Base-by-base conservation (phyloP, 1,139 yeast species). In the Debaryomyces singareniensis region DNA sequence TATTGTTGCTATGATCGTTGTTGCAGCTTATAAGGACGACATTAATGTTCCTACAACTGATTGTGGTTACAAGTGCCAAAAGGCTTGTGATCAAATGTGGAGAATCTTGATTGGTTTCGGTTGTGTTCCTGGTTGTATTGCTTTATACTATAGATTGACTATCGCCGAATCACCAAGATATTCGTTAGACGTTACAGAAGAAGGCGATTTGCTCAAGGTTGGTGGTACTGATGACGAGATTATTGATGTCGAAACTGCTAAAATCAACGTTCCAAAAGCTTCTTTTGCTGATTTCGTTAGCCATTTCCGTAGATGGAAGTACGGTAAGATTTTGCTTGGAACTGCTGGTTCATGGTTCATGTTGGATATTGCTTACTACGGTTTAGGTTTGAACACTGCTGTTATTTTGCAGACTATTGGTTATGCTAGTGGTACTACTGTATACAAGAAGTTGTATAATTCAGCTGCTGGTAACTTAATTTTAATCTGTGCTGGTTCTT, bases 341-440 rank as follows among this genome's bases (percentile, higher is more conserved):
- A 89, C 98, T 47, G 95, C 96, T 43, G 93, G 89, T 58, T 80
- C 94, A 29, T 91, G 98, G 98, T 89, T 89, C 69, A 70, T 80
- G 68, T 75, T 89, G 61, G 98, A 91, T 70, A 85, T 91, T 55
- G 96, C 96, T 38, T 87, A 78, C 71, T 91, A 91, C 58, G 95
- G 95, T 61, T 68, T 84, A 51, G 80, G 84, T 58, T 73, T 84
- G 51, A 84, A 84, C 68, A 66, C 87, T 45, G 78, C 93, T 22
- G 67, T 72, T 37, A 84, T 84, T 45, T 81, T 93, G 61, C 77
- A 80, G 61, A 77, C 95, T 43, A 85, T 89, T 51, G 93, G 91
- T 62, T 77, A 70, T 60, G 79, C 94, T 38, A 64, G 71, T 25
- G 22, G 16, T 14, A 48, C 64, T 37, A 75, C 81, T 57, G 69